Evolutionary conservation across 169 alveolate genomes (phyloP), one percentile per base, ranked within the genome.

Genomic region (Plasmodium blacklocki): DNA sequence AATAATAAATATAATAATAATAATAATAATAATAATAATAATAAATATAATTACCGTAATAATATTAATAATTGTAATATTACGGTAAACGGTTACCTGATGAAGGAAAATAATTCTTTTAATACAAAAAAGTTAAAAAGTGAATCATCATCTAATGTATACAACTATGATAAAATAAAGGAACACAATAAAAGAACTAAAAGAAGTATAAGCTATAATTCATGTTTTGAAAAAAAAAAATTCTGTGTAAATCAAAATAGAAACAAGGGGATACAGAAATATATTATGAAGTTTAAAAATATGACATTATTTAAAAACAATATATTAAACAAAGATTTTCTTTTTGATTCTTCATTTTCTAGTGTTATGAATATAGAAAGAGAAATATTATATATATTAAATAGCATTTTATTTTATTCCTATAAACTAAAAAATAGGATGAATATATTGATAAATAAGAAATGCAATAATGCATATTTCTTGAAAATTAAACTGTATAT

Each of bases 341-440:
- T 76, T 43, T 63, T 76, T 68, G 39, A 8, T 15, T 32, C 45
- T 9, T 15, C 63, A 2, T 26, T 26, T 26, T 26, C 39, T 26
- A 26, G 39, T 26, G 39, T 2, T 4, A 73, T 50, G 68, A 66
- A 68, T 18, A 21, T 14, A n/a, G 78, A 64, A 23, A 76, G 52
- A n/a, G 56, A 66, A 6, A 68, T 45, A 11, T n/a, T 23, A 54
- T 76, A 76, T 64, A 58, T 76, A 14, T 21, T 76, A 63, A 76
- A 64, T 68, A 29, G 71, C 43, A 63, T 76, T 12, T 23, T 59
- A 47, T 76, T 76, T 59, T 76, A 76, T 52, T 76, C 78, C 6
- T 19, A 66, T 58, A 76, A 76, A 59, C 7, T 76, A 58, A 76
- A 76, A 58, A 76, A 76, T 76, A 14, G 63, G 63, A 26, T 76